phyloP scores from a whole-genome alignment of 176 grass and related monocot species.

The Eragrostis curvula region DNA sequence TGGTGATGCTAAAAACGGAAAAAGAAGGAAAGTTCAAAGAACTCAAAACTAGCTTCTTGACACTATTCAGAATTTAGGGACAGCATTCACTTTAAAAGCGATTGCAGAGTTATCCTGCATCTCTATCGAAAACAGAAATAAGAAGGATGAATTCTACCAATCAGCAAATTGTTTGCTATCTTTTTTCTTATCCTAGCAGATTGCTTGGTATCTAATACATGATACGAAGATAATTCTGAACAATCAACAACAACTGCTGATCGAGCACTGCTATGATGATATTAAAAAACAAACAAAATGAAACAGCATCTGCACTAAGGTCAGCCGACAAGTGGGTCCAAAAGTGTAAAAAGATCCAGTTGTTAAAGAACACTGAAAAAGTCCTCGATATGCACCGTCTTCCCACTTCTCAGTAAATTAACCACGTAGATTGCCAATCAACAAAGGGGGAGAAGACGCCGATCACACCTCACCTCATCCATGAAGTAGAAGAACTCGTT shows the following conservation, averaged over 20 bases:
- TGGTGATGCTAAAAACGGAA: neutral
- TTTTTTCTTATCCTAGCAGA: no score
- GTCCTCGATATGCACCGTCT: neutral
- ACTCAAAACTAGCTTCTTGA: conserved; percentile 9
- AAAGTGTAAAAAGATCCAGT: conserved; percentile 4
- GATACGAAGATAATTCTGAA: neutral
- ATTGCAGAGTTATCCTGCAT: neutral
- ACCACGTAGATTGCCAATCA: conserved; percentile 5
- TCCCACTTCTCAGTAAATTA: neutral
- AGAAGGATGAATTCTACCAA: neutral
- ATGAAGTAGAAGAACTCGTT: conserved; percentile 72
- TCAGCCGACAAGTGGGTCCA: neutral
- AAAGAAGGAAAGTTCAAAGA: neutral
- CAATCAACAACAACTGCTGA: neutral
- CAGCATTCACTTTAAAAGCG: neutral
- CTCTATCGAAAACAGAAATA: neutral
- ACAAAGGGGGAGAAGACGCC: conserved; percentile 12
- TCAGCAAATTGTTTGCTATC: neutral
- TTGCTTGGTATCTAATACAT: neutral
- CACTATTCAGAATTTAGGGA: conserved; percentile 11
- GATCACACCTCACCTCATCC: conserved; percentile 61
- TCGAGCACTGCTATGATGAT: neutral
- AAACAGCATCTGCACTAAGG: neutral
- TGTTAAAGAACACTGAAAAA: neutral
- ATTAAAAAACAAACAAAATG: neutral